Conservation (phyloP, 129 eudicot genomes). For the Pittosporum tobira region DNA sequence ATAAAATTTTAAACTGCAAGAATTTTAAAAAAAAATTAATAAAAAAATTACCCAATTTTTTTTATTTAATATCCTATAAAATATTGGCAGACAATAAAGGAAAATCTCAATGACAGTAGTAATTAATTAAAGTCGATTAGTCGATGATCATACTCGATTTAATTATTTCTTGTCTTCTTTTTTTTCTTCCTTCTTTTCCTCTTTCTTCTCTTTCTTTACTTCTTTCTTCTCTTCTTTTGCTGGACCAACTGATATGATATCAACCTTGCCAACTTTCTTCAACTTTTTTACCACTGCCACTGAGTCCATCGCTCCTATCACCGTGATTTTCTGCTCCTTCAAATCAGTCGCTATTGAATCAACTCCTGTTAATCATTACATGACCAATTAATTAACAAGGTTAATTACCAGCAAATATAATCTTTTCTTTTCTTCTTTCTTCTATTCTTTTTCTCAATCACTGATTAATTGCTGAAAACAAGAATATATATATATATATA, state of each 20-base stretch:
- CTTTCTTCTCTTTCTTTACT: conserved; percentile 55
- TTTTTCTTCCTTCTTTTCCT: conserved; percentile 46
- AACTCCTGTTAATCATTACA: conserved; percentile 55
- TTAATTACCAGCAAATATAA: too few relatives aligned
- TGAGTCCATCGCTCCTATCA: conserved; percentile 90
- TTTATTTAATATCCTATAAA: neutral
- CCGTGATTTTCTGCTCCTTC: conserved; percentile 80
- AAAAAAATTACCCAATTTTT: too few relatives aligned
- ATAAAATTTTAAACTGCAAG: too few relatives aligned
- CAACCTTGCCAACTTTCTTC: conserved; percentile 87
- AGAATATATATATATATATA: too few relatives aligned
- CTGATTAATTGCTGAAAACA: too few relatives aligned
- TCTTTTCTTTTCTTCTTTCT: too few relatives aligned
- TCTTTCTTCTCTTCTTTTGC: conserved; percentile 87
- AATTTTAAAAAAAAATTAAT: too few relatives aligned
- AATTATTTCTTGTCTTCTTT: conserved; percentile 31
- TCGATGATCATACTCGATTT: neutral
- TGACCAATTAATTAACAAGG: too few relatives aligned
- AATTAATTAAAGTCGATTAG: neutral
- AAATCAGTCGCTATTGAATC: conserved; percentile 82
- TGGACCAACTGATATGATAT: conserved; percentile 80
- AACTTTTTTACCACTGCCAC: conserved; percentile 86
- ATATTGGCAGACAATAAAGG: too few relatives aligned
- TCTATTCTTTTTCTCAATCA: too few relatives aligned
- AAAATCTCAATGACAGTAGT: too few relatives aligned